These are phyloP conservation scores for Phialophora expanda DNA, from an alignment of 2,329 filamentous ascomycete genomes.

Conservation along the genomic window DNA sequence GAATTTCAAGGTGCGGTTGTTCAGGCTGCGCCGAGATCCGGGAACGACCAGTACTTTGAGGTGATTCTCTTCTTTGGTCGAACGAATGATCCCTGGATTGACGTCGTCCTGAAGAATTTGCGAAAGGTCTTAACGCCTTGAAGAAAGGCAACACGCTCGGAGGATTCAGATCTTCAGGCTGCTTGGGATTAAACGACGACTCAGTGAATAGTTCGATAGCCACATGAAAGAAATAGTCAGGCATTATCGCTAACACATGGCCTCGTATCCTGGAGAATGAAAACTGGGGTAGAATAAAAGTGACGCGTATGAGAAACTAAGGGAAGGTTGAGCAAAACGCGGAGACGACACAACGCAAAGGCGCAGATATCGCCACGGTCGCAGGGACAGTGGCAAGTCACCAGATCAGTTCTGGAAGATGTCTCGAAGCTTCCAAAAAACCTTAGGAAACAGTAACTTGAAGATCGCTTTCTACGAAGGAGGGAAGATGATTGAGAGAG, in stretches of 20 bases:
- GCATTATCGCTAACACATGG: constrained; percentile 53
- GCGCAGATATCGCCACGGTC: neutral
- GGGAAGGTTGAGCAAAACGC: neutral
- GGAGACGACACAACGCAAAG: neutral
- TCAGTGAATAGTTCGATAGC: constrained; percentile 63
- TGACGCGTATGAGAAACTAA: neutral
- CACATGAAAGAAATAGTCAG: constrained; percentile 68
- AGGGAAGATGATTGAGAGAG: neutral
- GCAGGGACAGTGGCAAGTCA: neutral
- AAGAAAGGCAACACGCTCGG: constrained; percentile 33
- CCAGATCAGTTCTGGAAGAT: neutral
- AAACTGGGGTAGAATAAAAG: neutral
- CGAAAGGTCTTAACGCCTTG: constrained; percentile 36
- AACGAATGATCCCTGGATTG: constrained; percentile 26
- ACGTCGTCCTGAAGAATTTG: constrained; percentile 21
- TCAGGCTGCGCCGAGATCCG: constrained; percentile 14
- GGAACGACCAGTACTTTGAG: neutral
- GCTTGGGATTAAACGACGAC: constrained; percentile 29
- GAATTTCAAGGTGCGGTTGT: constrained; percentile 38
- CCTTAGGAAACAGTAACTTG: neutral
- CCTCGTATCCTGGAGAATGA: neutral
- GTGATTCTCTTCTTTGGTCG: constrained; percentile 23
- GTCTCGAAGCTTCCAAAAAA: neutral
- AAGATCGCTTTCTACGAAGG: neutral
- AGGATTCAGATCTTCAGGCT: constrained; percentile 12